Conservation (phyloP, 2,329 filamentous ascomycete species). For the Dothideomycetes sp. region DNA sequence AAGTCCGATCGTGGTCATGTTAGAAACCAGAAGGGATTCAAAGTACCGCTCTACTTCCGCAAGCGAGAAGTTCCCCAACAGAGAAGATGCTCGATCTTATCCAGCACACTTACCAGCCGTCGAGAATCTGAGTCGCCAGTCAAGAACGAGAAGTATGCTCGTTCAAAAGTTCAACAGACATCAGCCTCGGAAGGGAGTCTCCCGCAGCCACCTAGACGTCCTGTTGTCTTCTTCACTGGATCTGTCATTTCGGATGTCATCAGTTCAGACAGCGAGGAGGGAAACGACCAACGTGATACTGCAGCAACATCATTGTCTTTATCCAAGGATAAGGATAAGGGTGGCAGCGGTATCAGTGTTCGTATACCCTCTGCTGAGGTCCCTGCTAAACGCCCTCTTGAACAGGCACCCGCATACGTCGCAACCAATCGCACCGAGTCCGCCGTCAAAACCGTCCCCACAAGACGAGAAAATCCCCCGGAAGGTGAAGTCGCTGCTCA, state of each 20-base stretch:
- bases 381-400: no score
- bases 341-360: no score
- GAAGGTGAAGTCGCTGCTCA: no score
- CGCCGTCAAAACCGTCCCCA: no score
- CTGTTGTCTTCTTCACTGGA: not conserved
- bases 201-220: not conserved
- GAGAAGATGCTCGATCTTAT: not conserved
- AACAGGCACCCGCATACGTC: no score
- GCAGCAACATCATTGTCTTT: not conserved
- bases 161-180: not conserved
- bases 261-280: slow-evolving; percentile 2
- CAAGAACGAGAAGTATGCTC: not conserved
- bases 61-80: not conserved
- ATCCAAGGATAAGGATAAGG: not conserved
- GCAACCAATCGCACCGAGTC: no score
- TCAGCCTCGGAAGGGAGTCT: not conserved
- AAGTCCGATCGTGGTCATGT: not conserved
- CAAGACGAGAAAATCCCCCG: no score
- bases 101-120: not conserved
- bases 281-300: not conserved
- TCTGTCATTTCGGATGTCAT: not conserved
- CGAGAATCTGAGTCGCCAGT: no score
- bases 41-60: slow-evolving; percentile 4
- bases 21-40: not conserved
- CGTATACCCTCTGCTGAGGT: no score